Conservation (phyloP, 164 flowering plant species). For the Vitis rotundifolia region DNA sequence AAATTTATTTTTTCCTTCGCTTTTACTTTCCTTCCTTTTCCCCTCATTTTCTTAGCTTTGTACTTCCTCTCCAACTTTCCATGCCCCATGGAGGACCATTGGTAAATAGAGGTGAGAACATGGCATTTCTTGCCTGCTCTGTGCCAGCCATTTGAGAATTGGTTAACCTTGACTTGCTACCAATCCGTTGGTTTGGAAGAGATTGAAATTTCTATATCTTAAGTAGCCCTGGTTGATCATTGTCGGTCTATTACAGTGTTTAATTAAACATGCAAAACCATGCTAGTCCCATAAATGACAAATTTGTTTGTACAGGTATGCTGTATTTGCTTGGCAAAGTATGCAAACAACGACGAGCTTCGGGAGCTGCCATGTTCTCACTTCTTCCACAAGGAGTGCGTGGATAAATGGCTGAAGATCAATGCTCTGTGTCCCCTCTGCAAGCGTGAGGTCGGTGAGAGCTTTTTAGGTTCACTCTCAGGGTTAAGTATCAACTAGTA, state of each 20-base stretch:
- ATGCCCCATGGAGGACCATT: no score
- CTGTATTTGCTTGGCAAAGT: conserved; percentile 68
- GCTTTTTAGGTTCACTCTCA: conserved; percentile 10
- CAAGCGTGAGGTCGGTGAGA: conserved; percentile 48
- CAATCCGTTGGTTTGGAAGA: no score
- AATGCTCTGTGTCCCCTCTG: conserved; percentile 88
- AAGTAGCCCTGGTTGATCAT: no score
- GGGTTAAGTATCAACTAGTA: conserved; percentile 10
- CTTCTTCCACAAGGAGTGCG: conserved; percentile 75
- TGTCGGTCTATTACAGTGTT: no score
- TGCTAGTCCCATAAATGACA: background rate
- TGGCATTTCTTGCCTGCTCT: background rate
- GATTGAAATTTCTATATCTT: no score
- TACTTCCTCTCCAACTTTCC: no score
- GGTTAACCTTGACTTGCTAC: background rate
- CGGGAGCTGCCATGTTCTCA: conserved; percentile 79
- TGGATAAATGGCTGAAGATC: conserved; percentile 81
- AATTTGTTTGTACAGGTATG: conserved; percentile 23
- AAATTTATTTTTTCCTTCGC: no score
- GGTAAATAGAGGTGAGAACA: no score
- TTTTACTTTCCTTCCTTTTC: no score
- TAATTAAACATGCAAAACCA: no score
- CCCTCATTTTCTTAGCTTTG: no score
- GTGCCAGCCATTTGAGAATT: background rate
- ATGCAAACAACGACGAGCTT: conserved; percentile 75